A percentile compares a stretch with the other conserved stretches of the same genome.
Conservation (phyloP, 2,329 filamentous ascomycete genomes). For the Cercospora brassicicola region DNA sequence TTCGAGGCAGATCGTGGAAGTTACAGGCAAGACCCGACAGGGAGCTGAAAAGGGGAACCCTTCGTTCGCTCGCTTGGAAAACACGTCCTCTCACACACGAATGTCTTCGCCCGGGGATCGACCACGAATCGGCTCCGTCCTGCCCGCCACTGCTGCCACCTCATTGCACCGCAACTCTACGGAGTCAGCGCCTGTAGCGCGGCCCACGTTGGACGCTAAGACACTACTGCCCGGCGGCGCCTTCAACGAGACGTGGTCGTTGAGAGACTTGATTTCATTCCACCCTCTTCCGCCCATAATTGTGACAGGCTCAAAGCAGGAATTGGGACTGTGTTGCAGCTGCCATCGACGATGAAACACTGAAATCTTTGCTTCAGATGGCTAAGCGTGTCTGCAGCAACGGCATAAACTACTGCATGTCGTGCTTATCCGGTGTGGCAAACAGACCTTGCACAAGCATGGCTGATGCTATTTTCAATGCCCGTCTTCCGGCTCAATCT, state of each 20-base stretch:
- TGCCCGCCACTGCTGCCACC: neutral
- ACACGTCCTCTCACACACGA: neutral
- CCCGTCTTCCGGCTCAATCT: neutral
- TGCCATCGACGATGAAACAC: constrained; percentile 7
- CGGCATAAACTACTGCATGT: constrained; percentile 2
- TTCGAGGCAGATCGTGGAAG: constrained; percentile 16
- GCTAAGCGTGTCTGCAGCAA: constrained; percentile 10
- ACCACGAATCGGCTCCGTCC: constrained; percentile 9
- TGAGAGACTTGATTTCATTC: neutral
- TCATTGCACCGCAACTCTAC: constrained; percentile 8
- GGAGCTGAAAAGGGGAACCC: constrained; percentile 1
- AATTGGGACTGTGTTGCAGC: neutral
- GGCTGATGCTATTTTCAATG: constrained; percentile 14
- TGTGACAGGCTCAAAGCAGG: neutral
- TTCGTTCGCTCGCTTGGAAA: constrained; percentile 6
- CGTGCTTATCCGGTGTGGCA: constrained; percentile 15
- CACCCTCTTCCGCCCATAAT: neutral
- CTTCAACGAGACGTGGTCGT: constrained; percentile 1
- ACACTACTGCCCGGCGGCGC: constrained; percentile 1
- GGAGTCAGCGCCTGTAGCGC: constrained; percentile 13
- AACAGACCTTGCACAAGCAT: constrained; percentile 9
- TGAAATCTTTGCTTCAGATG: neutral
- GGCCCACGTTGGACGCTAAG: constrained; percentile 3
- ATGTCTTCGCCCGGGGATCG: constrained; percentile 4
- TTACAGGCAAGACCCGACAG: neutral